Conservation (phyloP, 371 early-diverging fungal species). For the Synchytrium microbalum region DNA sequence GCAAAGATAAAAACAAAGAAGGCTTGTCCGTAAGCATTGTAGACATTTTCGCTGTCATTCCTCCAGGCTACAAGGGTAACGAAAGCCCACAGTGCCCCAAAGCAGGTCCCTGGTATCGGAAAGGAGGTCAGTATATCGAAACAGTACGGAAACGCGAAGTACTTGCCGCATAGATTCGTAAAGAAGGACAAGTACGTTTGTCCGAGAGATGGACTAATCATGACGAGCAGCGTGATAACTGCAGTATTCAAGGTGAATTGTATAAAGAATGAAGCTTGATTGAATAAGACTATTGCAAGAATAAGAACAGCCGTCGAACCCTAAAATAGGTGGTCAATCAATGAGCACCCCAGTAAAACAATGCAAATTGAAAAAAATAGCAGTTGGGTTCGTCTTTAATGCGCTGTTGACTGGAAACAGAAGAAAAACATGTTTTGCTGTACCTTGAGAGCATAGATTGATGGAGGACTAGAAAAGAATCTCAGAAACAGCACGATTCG, state of each 20-base stretch:
- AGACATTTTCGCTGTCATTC: neutral
- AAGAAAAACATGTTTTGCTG: too few species aligned
- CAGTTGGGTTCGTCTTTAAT: too few species aligned
- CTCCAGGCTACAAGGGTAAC: neutral
- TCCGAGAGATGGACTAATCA: neutral
- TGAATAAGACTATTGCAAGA: neutral
- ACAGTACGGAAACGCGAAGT: too few species aligned
- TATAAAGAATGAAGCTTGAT: neutral
- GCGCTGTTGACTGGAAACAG: too few species aligned
- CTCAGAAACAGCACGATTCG: neutral
- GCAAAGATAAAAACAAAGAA: neutral
- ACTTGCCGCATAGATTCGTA: neutral
- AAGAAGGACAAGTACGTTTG: neutral
- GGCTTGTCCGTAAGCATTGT: neutral
- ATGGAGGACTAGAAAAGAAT: neutral
- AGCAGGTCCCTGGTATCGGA: neutral
- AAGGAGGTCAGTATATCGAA: too few species aligned
- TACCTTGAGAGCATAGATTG: neutral
- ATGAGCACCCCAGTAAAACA: too few species aligned
- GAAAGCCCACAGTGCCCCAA: slow-evolving; percentile 1
- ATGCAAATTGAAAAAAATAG: too few species aligned
- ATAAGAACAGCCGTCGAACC: neutral
- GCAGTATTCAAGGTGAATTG: neutral
- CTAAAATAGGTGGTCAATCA: neutral
- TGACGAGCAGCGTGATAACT: neutral